Evolutionary conservation across 1,284 basidiomycete species (phyloP).

Genomic region (Lentinula novae-zelandiae): DNA sequence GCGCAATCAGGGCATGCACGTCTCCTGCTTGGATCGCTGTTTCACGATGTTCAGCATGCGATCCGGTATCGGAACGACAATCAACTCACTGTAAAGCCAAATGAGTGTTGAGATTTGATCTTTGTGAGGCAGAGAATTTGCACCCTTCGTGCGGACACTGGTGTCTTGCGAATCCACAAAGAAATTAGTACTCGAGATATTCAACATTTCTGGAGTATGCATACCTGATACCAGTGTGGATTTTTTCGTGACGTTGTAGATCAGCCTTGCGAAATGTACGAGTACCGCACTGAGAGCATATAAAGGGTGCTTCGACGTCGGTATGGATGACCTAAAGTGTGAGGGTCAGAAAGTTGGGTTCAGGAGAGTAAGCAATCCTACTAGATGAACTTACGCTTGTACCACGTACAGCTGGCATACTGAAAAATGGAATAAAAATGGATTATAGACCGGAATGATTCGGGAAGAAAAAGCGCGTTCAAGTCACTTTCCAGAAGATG

Average conservation of each 20-base stretch:
- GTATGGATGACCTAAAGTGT: background rate
- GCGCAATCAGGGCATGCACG: background rate
- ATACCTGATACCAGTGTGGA: background rate
- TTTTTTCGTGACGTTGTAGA: background rate
- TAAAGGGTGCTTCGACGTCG: background rate
- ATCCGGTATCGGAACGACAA: background rate
- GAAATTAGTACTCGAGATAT: background rate
- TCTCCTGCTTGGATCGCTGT: background rate
- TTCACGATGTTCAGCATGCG: background rate
- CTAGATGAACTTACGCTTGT: background rate
- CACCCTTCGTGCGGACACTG: background rate
- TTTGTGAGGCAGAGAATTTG: background rate
- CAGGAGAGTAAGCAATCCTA: background rate
- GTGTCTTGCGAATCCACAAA: background rate
- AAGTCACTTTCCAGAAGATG: background rate
- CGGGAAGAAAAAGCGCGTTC: background rate
- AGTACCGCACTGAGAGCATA: background rate
- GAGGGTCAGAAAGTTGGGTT: background rate
- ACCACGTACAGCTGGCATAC: background rate
- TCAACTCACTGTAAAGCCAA: background rate
- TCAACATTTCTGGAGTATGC: background rate
- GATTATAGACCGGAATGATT: background rate
- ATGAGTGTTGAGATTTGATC: background rate
- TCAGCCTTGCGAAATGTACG: background rate
- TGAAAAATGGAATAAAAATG: too few species aligned